Percentiles rank a stretch among this genome's conserved stretches.
Conservation (phyloP, 2,329 filamentous ascomycete species). For the Didymella glomerata region DNA sequence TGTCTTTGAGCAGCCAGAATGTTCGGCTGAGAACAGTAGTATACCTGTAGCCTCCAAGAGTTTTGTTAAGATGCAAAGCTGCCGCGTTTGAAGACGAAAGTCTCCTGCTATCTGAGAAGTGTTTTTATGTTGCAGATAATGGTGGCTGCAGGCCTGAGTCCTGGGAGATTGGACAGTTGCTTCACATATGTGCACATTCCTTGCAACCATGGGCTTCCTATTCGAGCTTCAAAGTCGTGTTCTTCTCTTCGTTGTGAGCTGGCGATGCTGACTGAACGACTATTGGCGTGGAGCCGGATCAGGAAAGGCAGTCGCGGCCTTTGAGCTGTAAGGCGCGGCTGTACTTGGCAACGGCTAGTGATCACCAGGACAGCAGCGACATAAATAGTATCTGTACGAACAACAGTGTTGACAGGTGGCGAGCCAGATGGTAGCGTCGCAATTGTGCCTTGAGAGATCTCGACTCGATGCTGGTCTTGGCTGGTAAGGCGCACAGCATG, state of each 20-base stretch:
- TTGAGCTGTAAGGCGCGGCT: neutral
- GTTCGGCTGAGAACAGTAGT: neutral
- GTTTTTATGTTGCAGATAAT: neutral
- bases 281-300: neutral
- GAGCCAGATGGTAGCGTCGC: neutral
- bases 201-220: neutral
- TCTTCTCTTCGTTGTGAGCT: no score
- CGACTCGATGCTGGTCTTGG: neutral
- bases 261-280: neutral
- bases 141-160: neutral
- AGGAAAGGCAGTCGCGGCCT: conserved; percentile 2
- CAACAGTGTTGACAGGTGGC: neutral
- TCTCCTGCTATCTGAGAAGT: neutral
- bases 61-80: neutral
- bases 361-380: conserved; percentile 4
- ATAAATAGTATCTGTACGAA: conserved; percentile 5
- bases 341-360: conserved; percentile 6
- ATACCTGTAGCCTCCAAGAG: neutral
- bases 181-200: neutral
- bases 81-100: neutral
- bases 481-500: conserved; percentile 20
- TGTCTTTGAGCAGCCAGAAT: neutral
- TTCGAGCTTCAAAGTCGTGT: neutral
- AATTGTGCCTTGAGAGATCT: neutral
- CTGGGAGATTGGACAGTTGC: neutral